Evolutionary conservation across 2,329 filamentous ascomycete species (phyloP).

Genomic region (Diaporthe eres): DNA sequence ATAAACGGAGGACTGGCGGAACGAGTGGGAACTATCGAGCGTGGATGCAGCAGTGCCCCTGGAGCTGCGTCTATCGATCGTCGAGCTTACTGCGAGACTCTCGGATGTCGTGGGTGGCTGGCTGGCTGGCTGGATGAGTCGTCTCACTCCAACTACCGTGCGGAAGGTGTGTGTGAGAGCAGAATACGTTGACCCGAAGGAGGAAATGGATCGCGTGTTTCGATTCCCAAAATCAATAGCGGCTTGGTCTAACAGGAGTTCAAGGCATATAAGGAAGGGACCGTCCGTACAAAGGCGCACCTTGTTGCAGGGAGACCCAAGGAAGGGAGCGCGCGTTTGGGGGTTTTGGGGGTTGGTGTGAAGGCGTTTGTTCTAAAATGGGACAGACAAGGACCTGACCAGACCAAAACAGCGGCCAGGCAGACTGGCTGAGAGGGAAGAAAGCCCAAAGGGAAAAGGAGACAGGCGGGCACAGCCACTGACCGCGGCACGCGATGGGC

Average conservation of each 20-base stretch:
- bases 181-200: neutral
- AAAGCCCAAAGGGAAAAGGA: slow-evolving; percentile 5
- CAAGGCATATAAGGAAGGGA: neutral
- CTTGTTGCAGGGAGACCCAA: neutral
- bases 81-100: slow-evolving; percentile 2
- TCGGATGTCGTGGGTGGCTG: slow-evolving; percentile 7
- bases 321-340: slow-evolving; percentile 21
- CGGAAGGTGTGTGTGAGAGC: neutral
- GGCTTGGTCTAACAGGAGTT: slow-evolving; percentile 3
- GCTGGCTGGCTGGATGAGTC: neutral
- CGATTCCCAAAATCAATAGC: slow-evolving; percentile 26
- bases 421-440: neutral
- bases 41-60: neutral
- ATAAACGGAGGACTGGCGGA: neutral
- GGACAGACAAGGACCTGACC: neutral
- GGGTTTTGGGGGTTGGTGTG: slow-evolving; percentile 3
- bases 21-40: neutral
- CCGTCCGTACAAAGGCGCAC: neutral
- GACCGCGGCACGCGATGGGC: slow-evolving; percentile 9
- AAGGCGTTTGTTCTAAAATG: neutral
- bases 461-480: slow-evolving; percentile 28
- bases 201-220: slow-evolving; percentile 13
- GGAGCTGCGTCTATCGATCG: slow-evolving; percentile 9
- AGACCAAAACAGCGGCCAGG: slow-evolving; percentile 6
- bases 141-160: neutral